Percentiles rank a stretch among this genome's conserved stretches.
Evolutionary conservation across 805 yeast species (phyloP).

Genomic region (Suhomyces sp.): DNA sequence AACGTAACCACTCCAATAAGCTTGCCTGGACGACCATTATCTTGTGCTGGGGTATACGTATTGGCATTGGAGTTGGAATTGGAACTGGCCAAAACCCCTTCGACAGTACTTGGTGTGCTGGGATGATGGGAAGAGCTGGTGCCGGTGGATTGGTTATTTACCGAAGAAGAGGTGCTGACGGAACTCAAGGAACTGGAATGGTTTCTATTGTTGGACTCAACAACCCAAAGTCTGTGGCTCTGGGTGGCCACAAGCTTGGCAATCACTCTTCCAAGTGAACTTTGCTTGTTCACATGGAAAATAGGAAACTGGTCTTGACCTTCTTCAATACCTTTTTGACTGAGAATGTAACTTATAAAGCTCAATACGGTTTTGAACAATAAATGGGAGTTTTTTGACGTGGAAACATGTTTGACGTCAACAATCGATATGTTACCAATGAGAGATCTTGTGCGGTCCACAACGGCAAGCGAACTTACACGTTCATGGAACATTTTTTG

Average conservation of each 20-base stretch:
- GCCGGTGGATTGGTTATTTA: background rate
- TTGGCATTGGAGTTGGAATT: background rate
- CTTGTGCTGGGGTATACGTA: conserved; percentile 8
- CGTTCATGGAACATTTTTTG: conserved; percentile 78
- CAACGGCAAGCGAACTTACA: conserved; percentile 89
- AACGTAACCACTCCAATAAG: conserved; percentile 88
- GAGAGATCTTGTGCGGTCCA: conserved; percentile 70
- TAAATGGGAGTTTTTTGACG: conserved; percentile 80
- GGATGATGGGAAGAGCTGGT: background rate
- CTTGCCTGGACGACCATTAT: conserved; percentile 64
- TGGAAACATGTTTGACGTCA: conserved; percentile 85
- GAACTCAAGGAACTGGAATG: conserved; percentile 6
- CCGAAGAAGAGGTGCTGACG: conserved; percentile 1
- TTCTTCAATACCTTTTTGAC: conserved; percentile 85
- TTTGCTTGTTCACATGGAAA: conserved; percentile 79
- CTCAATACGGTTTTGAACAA: conserved; percentile 81
- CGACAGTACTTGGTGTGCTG: background rate
- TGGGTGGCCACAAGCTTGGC: conserved; percentile 95
- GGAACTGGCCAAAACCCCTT: background rate
- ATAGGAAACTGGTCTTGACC: conserved; percentile 97
- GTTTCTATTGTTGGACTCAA: conserved; percentile 36
- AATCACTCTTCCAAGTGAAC: conserved; percentile 82
- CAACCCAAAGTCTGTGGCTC: conserved; percentile 87
- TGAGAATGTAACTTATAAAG: conserved; percentile 81
- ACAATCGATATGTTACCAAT: conserved; percentile 93